A percentile compares a stretch with the other conserved stretches of the same genome.
Evolutionary conservation across 2,329 filamentous ascomycete species (phyloP).

Genomic region (Colletotrichum camelliae): DNA sequence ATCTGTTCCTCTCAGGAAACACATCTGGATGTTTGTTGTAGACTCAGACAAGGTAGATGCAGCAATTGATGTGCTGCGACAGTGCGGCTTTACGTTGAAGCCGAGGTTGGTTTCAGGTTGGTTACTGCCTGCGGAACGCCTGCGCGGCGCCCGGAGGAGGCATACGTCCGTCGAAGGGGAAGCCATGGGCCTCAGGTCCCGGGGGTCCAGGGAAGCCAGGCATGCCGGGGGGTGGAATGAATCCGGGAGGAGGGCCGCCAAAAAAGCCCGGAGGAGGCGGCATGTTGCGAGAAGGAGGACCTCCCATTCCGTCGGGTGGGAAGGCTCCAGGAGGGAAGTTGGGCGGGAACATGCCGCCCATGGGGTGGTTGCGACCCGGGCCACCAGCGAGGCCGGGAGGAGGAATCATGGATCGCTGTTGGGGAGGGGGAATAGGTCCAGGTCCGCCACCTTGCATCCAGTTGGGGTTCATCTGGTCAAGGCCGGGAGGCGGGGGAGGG

Average conservation of each 20-base stretch:
- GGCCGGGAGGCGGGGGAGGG: conserved; percentile 63
- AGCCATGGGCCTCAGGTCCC: conserved; percentile 52
- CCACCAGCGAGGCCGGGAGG: conserved; percentile 62
- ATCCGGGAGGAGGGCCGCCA: conserved; percentile 52
- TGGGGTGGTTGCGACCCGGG: conserved; percentile 46
- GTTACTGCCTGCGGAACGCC: conserved; percentile 42
- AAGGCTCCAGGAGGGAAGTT: conserved; percentile 60
- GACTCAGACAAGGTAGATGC: neutral
- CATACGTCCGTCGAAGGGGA: conserved; percentile 62
- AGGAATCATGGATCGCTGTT: conserved; percentile 55
- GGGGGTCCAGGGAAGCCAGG: conserved; percentile 60
- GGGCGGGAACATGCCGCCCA: conserved; percentile 66
- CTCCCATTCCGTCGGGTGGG: conserved; percentile 53
- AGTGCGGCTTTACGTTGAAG: neutral
- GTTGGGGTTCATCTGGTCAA: conserved; percentile 64
- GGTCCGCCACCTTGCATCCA: conserved; percentile 55
- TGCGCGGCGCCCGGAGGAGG: conserved; percentile 50
- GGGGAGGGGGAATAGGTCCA: conserved; percentile 47
- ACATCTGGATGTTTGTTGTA: neutral
- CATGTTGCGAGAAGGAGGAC: conserved; percentile 59
- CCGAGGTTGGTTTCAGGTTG: neutral
- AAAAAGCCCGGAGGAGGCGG: conserved; percentile 65
- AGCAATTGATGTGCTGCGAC: neutral
- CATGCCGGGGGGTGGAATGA: conserved; percentile 60
- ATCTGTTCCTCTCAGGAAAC: neutral